These are phyloP conservation scores for Leersia perrieri DNA, from an alignment of 176 grass and related monocot genomes.

Conservation along the genomic window DNA sequence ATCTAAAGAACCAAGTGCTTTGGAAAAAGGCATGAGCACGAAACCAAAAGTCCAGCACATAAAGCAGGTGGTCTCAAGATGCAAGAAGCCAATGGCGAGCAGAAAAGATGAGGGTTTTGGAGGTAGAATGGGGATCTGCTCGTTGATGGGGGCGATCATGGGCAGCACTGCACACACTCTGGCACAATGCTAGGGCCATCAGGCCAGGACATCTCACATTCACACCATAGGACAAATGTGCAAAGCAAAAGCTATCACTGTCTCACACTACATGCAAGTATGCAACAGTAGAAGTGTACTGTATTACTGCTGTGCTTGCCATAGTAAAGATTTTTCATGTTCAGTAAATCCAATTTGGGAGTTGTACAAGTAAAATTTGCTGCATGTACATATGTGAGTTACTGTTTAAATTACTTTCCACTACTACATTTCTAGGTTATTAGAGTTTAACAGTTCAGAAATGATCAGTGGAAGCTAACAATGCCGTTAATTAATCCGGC, in stretches of 20 bases:
- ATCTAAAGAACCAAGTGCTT: slow-evolving; percentile 32
- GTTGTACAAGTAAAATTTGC: background rate
- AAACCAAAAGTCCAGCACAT: slow-evolving; percentile 38
- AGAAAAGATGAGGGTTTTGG: background rate
- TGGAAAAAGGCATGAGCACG: slow-evolving; percentile 30
- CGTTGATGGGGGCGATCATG: slow-evolving; percentile 26
- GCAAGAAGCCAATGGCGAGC: slow-evolving; percentile 32
- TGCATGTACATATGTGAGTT: background rate
- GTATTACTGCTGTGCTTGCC: background rate
- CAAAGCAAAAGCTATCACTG: slow-evolving; percentile 19
- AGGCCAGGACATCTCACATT: slow-evolving; percentile 29
- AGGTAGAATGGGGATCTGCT: slow-evolving; percentile 29
- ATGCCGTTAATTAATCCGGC: background rate
- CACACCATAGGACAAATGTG: slow-evolving; percentile 30
- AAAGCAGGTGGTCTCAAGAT: slow-evolving; percentile 51
- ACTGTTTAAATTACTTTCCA: background rate
- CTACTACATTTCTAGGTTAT: background rate
- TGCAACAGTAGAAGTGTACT: slow-evolving; percentile 1
- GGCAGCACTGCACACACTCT: slow-evolving; percentile 39
- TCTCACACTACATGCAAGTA: background rate
- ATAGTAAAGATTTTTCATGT: slow-evolving; percentile 19
- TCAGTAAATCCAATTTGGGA: slow-evolving; percentile 14
- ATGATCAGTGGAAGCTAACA: background rate
- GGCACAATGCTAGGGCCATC: background rate
- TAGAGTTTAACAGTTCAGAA: background rate